Base-by-base conservation (phyloP, 345 rosid species). In the Murraya paniculata region DNA sequence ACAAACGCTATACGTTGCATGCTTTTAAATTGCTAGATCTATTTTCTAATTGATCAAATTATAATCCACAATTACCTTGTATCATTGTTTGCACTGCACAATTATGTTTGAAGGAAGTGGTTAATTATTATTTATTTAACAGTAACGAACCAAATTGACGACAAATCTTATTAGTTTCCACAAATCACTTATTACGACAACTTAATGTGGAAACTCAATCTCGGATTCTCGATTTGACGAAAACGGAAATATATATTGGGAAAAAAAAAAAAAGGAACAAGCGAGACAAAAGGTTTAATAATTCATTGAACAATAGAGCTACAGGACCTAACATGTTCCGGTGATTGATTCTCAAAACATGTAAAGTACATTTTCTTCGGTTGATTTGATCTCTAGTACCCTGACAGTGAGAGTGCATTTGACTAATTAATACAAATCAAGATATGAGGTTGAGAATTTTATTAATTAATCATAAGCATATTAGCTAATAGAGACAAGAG, bases 401-500 rank as follows among this genome's bases (percentile, higher is more conserved):
- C 31, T 38, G 68, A 28, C 45, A 13, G 56, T 8, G 79, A 35
- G 50, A 35, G 59, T 64, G 64, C 56, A 59, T 60, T 59, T 77
- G 64, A 59, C 74, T 58, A 33, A 53, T 45, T 53, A 14, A 31
- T 22, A 0, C 1, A 9, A 48, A 33, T 57, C 59, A 19, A 25
- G 56, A 4, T 6, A 38, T 38, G 0, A 45, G 56, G 30, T 10
- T 61, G 11, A 13, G 60, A 24, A 27, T 59, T 70, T 71, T 48
- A 30, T 53, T 48, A 36, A 70, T 9, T 45, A 45, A 11, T 45
- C 13, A 45, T 14, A 13, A 45, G 50, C 18, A 45, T 13, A 45
- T 13, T 45, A 45, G 50, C 69, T n/a, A 36, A 28, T 31, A 4
- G 48, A 24, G 77, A 84, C 83, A 73, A 73, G 69, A 39, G 4